Percentiles rank a stretch among this genome's conserved stretches.
phyloP scores from a whole-genome alignment of 495 filamentous ascomycete species.

The Saxispiralis lemnorum region DNA sequence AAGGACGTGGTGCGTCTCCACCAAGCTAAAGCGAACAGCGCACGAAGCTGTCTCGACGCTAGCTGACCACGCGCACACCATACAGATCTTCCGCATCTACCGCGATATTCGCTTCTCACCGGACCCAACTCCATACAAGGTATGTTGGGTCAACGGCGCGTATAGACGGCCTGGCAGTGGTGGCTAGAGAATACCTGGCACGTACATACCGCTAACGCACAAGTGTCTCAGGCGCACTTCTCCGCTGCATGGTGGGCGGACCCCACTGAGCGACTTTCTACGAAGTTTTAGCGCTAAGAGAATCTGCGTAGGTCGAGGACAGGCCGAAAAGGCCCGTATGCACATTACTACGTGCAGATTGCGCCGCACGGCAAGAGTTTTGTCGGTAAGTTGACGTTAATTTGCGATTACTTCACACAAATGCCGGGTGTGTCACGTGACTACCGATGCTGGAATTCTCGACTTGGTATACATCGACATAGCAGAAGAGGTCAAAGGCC shows the following conservation, averaged over 20 bases:
- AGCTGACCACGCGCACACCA: not conserved
- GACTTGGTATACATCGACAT: no score
- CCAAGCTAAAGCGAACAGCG: not conserved
- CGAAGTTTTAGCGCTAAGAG: slow-evolving; percentile 3
- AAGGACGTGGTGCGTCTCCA: slow-evolving; percentile 51
- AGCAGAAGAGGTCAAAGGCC: no score
- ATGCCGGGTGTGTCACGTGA: no score
- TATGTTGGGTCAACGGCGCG: slow-evolving; percentile 20
- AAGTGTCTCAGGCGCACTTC: slow-evolving; percentile 43
- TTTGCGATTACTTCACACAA: no score
- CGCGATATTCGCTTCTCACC: slow-evolving; percentile 62
- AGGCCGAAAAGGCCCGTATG: slow-evolving; percentile 71
- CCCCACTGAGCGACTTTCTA: not conserved
- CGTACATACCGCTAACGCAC: slow-evolving; percentile 2
- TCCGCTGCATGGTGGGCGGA: slow-evolving; percentile 58
- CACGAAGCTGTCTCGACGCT: not conserved
- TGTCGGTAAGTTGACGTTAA: slow-evolving; percentile 33
- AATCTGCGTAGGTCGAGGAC: slow-evolving; percentile 44
- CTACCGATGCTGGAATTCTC: no score
- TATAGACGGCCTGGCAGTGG: no score
- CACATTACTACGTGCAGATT: slow-evolving; percentile 57
- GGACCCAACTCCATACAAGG: slow-evolving; percentile 76
- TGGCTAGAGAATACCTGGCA: no score
- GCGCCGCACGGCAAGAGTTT: slow-evolving; percentile 38
- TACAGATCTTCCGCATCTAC: slow-evolving; percentile 64